Conservation (phyloP, 2,329 filamentous ascomycete species). For the Penicillium sclerotiorum region DNA sequence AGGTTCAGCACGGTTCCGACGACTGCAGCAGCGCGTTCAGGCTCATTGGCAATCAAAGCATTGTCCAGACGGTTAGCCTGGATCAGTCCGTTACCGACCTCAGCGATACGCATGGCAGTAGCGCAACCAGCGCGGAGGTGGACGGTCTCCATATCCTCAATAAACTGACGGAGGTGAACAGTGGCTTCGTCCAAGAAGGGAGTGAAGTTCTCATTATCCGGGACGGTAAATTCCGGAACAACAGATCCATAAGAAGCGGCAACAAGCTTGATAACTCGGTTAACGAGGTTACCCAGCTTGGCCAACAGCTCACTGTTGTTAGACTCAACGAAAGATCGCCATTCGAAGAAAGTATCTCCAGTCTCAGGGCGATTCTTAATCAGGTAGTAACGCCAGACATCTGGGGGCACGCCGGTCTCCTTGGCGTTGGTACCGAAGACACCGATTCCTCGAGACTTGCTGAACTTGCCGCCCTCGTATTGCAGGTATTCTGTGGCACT, state of each 20-base stretch:
- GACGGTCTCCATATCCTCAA: conserved; percentile 61
- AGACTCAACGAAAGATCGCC: conserved; percentile 76
- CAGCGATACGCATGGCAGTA: conserved; percentile 60
- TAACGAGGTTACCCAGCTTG: conserved; percentile 73
- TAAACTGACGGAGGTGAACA: conserved; percentile 57
- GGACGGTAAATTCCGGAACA: conserved; percentile 44
- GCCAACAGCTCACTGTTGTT: conserved; percentile 89
- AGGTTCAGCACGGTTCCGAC: conserved; percentile 82
- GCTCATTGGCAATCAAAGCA: conserved; percentile 60
- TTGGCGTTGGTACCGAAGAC: conserved; percentile 90
- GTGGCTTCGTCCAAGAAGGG: conserved; percentile 52
- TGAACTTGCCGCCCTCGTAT: conserved; percentile 89
- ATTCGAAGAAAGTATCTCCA: conserved; percentile 86
- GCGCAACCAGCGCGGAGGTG: conserved; percentile 60
- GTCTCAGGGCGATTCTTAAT: conserved; percentile 83
- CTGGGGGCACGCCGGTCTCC: conserved; percentile 78
- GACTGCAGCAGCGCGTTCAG: conserved; percentile 61
- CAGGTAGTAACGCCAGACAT: conserved; percentile 94
- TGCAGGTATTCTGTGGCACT: conserved; percentile 89
- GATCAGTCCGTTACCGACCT: conserved; percentile 61
- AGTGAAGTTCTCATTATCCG: conserved; percentile 45
- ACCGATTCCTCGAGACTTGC: conserved; percentile 84
- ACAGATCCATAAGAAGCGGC: conserved; percentile 68
- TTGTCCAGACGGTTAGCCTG: conserved; percentile 66
- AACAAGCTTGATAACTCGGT: conserved; percentile 72